Percentiles rank a stretch among this genome's conserved stretches.
Conservation (phyloP, 108 stramenopile species). For the Hondaea fermentalgiana region DNA sequence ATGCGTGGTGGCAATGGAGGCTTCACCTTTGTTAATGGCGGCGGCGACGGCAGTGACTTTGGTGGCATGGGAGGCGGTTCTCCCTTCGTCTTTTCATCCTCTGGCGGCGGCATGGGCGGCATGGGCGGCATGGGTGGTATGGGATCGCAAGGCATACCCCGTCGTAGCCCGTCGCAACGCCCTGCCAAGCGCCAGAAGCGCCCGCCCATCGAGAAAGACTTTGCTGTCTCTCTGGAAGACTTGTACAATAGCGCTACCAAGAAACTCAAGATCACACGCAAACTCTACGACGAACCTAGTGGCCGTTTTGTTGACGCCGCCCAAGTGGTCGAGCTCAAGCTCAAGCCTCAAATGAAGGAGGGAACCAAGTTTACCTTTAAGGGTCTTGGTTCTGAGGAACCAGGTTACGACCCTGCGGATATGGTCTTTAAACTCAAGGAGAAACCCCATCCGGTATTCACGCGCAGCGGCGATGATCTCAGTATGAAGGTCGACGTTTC, state of each 20-base stretch:
- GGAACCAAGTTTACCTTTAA: conserved; percentile 84
- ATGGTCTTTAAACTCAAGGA: conserved; percentile 93
- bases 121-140: neutral
- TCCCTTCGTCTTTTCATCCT: no score
- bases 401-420: conserved; percentile 86
- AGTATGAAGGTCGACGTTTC: conserved; percentile 77
- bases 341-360: conserved; percentile 91
- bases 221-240: conserved; percentile 88
- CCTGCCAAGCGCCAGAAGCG: conserved; percentile 62
- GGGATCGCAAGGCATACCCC: neutral
- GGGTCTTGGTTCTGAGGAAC: conserved; percentile 91
- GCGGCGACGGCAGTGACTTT: neutral
- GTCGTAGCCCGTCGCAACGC: neutral
- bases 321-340: conserved; percentile 87
- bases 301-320: conserved; percentile 60
- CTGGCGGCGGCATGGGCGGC: neutral
- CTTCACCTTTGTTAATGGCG: conserved; percentile 7
- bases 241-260: conserved; percentile 96
- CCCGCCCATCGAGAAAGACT: conserved; percentile 81
- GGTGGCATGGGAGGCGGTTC: conserved; percentile 46
- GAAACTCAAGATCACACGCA: conserved; percentile 82
- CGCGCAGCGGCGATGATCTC: conserved; percentile 92
- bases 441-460: conserved; percentile 88
- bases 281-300: conserved; percentile 78
- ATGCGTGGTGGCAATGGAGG: neutral